A percentile compares a stretch with the other conserved stretches of the same genome.
These are phyloP conservation scores for Extremus antarcticus DNA, from an alignment of 495 filamentous ascomycete species.

Conservation along the genomic window DNA sequence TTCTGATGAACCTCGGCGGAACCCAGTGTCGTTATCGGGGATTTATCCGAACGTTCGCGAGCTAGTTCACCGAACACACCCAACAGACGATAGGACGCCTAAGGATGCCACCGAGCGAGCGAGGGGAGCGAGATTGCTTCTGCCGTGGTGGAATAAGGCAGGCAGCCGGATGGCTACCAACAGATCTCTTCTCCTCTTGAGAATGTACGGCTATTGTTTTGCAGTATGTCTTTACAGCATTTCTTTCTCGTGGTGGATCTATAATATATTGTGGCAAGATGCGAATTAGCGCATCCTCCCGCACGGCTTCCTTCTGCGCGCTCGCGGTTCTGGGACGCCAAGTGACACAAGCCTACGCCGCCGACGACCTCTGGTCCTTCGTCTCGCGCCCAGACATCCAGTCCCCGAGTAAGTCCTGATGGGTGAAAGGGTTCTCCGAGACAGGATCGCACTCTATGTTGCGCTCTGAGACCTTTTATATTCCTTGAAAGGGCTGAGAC, in stretches of 20 bases:
- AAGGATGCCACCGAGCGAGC: neutral
- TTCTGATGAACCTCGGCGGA: neutral
- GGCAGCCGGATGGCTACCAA: neutral
- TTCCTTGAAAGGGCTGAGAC: too few relatives aligned
- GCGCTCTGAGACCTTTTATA: too few relatives aligned
- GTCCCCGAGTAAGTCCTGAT: too few relatives aligned
- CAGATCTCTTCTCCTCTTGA: neutral
- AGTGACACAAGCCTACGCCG: neutral
- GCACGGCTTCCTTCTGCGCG: neutral
- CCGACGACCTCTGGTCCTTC: neutral
- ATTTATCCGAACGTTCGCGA: neutral
- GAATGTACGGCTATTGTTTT: neutral
- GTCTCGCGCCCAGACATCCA: constrained; percentile 1
- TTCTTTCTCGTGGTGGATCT: neutral
- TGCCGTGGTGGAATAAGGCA: neutral
- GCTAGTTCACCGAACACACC: neutral
- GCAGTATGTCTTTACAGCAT: neutral
- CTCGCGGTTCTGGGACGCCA: neutral
- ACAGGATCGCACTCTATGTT: too few relatives aligned
- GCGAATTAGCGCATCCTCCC: neutral
- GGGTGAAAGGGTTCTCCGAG: too few relatives aligned
- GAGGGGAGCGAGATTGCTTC: neutral
- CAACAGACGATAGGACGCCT: too few relatives aligned
- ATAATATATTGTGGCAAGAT: neutral
- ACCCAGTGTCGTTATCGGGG: neutral